A percentile compares a stretch with the other conserved stretches of the same genome.
These are phyloP conservation scores for Pugionium cornutum DNA, from an alignment of 345 rosid species.

Conservation along the genomic window DNA sequence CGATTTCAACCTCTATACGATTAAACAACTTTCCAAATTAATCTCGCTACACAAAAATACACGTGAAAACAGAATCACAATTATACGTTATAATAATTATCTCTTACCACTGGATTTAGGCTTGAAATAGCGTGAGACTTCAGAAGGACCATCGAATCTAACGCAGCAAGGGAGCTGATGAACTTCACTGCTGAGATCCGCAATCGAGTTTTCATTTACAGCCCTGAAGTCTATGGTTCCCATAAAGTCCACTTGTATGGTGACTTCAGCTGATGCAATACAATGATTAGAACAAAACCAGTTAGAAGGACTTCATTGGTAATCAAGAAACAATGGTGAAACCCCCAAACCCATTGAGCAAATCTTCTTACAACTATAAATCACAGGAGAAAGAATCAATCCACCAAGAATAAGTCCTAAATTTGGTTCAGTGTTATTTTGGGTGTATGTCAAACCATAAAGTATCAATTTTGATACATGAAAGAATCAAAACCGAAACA, in stretches of 20 bases:
- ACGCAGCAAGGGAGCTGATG: constrained; percentile 89
- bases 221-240: constrained; percentile 48
- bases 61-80: constrained; percentile 15
- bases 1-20: constrained; percentile 53
- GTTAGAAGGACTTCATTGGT: not conserved
- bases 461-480: constrained; percentile 11
- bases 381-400: not conserved
- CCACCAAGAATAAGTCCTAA: not conserved
- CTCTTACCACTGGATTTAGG: constrained; percentile 60
- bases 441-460: not conserved
- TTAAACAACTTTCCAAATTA: not conserved
- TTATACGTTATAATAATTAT: not conserved
- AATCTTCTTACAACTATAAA: not conserved
- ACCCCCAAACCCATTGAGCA: not conserved
- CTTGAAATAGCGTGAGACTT: constrained; percentile 78
- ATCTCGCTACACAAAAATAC: not conserved
- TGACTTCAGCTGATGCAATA: not conserved
- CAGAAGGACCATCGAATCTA: constrained; percentile 66
- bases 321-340: constrained; percentile 1
- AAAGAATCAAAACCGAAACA: not conserved
- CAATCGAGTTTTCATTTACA: constrained; percentile 25
- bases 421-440: not conserved
- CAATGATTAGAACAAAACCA: not conserved
- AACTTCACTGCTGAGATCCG: constrained; percentile 54
- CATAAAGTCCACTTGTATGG: constrained; percentile 20